Evolutionary conservation across 768 basidiomycete species (phyloP).

Genomic region (Cystofilobasidium capitatum): DNA sequence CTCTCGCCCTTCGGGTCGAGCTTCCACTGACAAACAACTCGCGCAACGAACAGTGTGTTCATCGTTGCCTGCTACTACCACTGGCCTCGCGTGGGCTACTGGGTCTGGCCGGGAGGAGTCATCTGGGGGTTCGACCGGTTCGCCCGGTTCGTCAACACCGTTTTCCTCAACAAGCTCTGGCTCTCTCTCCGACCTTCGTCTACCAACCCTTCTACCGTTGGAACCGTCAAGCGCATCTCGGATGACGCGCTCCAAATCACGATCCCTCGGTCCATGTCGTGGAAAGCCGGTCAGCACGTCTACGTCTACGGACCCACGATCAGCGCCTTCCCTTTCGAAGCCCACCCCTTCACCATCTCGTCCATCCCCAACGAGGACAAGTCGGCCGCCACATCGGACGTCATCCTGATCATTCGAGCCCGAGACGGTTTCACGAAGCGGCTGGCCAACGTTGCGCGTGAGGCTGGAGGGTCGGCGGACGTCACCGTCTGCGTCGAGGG

Average conservation of each 20-base stretch:
- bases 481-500: conserved; percentile 1
- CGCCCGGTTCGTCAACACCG: conserved; percentile 31
- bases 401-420: conserved; percentile 54
- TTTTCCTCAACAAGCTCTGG: conserved; percentile 38
- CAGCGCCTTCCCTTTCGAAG: conserved; percentile 34
- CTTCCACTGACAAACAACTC: neutral
- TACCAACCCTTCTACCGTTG: neutral
- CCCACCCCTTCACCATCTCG: conserved; percentile 39
- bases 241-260: conserved; percentile 22
- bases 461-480: conserved; percentile 1
- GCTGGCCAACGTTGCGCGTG: neutral
- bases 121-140: conserved; percentile 39
- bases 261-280: conserved; percentile 20
- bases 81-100: conserved; percentile 27
- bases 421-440: conserved; percentile 47
- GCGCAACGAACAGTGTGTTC: neutral
- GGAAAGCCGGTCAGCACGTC: conserved; percentile 37
- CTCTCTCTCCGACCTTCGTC: conserved; percentile 14
- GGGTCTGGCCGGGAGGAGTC: conserved; percentile 13
- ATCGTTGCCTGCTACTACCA: conserved; percentile 33
- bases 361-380: conserved; percentile 30
- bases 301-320: conserved; percentile 37
- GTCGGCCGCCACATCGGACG: conserved; percentile 33
- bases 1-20: conserved; percentile 5
- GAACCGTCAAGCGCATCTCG: neutral